Conservation (phyloP, 2,329 filamentous ascomycete genomes). For the Myriosclerotinia duriaeana region DNA sequence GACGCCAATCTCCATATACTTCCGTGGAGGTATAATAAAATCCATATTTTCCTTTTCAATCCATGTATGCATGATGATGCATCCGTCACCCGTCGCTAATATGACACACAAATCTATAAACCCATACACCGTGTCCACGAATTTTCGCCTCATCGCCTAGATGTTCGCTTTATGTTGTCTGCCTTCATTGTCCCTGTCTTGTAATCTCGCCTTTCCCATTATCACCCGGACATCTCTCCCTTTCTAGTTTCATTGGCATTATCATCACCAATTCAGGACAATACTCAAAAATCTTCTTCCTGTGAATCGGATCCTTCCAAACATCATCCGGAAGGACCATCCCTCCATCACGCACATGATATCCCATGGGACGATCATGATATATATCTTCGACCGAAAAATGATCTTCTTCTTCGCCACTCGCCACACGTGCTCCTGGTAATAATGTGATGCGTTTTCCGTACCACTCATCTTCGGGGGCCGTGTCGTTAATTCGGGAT, state of each 20-base stretch:
- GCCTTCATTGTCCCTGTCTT: neutral
- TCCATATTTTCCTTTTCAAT: neutral
- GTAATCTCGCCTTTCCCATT: conserved; percentile 14
- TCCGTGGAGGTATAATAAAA: neutral
- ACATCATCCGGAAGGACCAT: conserved; percentile 45
- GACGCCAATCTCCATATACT: conserved; percentile 8
- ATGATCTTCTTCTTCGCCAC: conserved; percentile 43
- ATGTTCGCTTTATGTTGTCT: neutral
- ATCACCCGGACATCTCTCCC: conserved; percentile 22
- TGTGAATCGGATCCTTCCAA: conserved; percentile 48
- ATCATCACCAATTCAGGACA: conserved; percentile 57
- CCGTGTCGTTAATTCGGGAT: conserved; percentile 50
- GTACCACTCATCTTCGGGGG: conserved; percentile 58
- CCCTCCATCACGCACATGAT: conserved; percentile 51
- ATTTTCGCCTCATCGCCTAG: no score
- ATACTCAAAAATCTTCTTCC: conserved; percentile 53
- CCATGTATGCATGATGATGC: neutral
- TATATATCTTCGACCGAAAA: conserved; percentile 53
- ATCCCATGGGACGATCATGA: conserved; percentile 54
- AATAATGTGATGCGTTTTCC: conserved; percentile 50
- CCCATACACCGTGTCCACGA: neutral
- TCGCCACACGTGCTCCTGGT: conserved; percentile 51
- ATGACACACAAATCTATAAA: neutral
- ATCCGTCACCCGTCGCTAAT: neutral
- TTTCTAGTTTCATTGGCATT: conserved; percentile 56